phyloP scores from a whole-genome alignment of 176 grass and related monocot species.

The Musa troglodytarum region DNA sequence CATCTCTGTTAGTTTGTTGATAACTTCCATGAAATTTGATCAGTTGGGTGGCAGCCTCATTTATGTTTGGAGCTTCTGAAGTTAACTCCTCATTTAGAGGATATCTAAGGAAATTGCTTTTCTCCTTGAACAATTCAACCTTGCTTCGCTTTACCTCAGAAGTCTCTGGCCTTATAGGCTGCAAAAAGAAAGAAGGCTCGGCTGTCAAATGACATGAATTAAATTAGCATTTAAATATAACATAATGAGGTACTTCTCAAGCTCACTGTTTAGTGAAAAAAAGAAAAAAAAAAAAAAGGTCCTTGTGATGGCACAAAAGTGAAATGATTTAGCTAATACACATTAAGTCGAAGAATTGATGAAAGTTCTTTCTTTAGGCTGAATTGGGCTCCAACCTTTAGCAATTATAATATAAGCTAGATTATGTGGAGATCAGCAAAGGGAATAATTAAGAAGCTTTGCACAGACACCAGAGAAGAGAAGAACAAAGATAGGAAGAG shows the following conservation, averaged over 20 bases:
- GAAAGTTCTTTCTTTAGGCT: no score
- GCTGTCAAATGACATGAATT: conserved; percentile 10
- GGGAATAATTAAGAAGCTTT: no score
- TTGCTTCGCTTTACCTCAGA: conserved; percentile 79
- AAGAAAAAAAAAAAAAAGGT: no score
- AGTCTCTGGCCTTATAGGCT: conserved; percentile 56
- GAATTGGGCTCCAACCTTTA: no score
- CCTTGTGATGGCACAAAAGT: no score
- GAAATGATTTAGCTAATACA: no score
- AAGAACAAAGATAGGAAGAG: no score
- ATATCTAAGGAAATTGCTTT: conserved; percentile 91
- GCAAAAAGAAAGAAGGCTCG: conserved; percentile 23
- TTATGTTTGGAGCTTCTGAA: conserved; percentile 78
- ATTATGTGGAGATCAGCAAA: no score
- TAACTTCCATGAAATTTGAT: conserved; percentile 99
- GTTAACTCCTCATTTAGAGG: conserved; percentile 82
- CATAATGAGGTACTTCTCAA: no score
- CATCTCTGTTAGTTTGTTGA: conserved; percentile 78
- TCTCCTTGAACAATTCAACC: conserved; percentile 94
- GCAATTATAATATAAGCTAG: no score
- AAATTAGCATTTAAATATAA: not conserved
- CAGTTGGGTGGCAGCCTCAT: conserved; percentile 68
- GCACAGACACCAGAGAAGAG: no score
- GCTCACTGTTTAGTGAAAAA: no score
- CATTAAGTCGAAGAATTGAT: not conserved